Evolutionary conservation across 1,284 basidiomycete genomes (phyloP).

Genomic region (Ustilago shanxiensis): DNA sequence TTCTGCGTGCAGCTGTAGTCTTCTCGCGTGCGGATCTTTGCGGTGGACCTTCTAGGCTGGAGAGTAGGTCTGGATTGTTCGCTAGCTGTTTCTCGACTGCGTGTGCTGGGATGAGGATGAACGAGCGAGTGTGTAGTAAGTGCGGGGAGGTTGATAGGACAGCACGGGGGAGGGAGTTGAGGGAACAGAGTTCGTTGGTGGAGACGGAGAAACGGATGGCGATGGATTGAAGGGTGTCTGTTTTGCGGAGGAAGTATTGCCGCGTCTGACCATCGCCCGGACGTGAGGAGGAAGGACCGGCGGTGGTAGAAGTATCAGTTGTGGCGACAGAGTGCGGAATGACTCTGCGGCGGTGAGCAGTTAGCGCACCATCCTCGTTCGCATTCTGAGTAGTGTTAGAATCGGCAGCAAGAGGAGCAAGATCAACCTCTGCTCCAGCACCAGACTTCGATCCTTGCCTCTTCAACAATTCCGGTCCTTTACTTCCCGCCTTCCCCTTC

Average conservation of each 20-base stretch:
- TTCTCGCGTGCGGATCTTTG: slow-evolving; percentile 33
- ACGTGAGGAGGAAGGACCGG: neutral
- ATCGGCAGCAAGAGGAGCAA: slow-evolving; percentile 1
- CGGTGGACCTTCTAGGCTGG: slow-evolving; percentile 36
- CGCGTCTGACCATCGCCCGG: slow-evolving; percentile 27
- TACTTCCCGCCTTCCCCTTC: neutral
- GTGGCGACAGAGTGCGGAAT: slow-evolving; percentile 23
- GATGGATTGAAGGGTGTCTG: slow-evolving; percentile 47
- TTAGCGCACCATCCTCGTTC: neutral
- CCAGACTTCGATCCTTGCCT: slow-evolving; percentile 28
- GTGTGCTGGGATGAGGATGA: slow-evolving; percentile 48
- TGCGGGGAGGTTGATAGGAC: slow-evolving; percentile 48
- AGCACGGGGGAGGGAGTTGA: slow-evolving; percentile 44
- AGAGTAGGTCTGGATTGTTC: slow-evolving; percentile 14
- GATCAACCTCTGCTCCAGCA: slow-evolving; percentile 30
- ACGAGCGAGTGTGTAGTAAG: slow-evolving; percentile 53
- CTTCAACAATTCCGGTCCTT: slow-evolving; percentile 4
- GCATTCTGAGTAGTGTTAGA: neutral
- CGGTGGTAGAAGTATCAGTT: neutral
- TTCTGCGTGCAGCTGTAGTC: slow-evolving; percentile 27
- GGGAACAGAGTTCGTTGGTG: slow-evolving; percentile 35
- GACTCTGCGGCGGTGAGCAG: slow-evolving; percentile 13
- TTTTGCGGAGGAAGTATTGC: slow-evolving; percentile 47
- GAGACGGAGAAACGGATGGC: slow-evolving; percentile 44
- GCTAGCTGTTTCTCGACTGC: slow-evolving; percentile 41